Conservation (phyloP, 106 monocot genomes). For the Vanilla planifolia region DNA sequence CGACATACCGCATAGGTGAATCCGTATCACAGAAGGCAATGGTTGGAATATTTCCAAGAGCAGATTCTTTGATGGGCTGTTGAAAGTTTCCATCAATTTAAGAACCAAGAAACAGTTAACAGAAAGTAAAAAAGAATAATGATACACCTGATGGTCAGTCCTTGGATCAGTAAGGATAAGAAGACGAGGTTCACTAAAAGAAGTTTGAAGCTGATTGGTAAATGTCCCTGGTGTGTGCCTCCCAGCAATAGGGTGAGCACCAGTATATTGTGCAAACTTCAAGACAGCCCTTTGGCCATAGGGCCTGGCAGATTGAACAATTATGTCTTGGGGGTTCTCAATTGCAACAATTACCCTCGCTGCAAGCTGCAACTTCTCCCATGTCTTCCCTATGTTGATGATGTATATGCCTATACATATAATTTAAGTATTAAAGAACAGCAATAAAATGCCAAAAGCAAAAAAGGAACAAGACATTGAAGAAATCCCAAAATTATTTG, state of each 20-base stretch:
- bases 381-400: slow-evolving; percentile 51
- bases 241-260: slow-evolving; percentile 63
- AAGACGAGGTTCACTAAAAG: slow-evolving; percentile 20
- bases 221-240: slow-evolving; percentile 23
- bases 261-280: slow-evolving; percentile 64
- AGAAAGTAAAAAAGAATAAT: neutral
- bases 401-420: slow-evolving; percentile 46
- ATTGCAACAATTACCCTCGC: slow-evolving; percentile 65
- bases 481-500: too few relatives aligned
- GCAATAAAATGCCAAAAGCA: too few relatives aligned
- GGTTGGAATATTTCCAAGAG: slow-evolving; percentile 65
- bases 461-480: too few relatives aligned
- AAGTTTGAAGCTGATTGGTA: slow-evolving; percentile 21
- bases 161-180: slow-evolving; percentile 39
- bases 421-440: too few relatives aligned
- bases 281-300: slow-evolving; percentile 51
- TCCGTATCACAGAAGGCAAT: slow-evolving; percentile 78
- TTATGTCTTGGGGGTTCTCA: slow-evolving; percentile 54
- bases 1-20: slow-evolving; percentile 70
- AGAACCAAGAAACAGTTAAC: too few relatives aligned
- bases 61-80: slow-evolving; percentile 67
- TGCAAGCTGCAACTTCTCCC: slow-evolving; percentile 53
- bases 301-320: slow-evolving; percentile 57
- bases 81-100: too few relatives aligned
- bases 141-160: slow-evolving; percentile 53